Base-by-base conservation (phyloP, 2,329 filamentous ascomycete genomes). In the Zelopaecilomyces penicillatus region DNA sequence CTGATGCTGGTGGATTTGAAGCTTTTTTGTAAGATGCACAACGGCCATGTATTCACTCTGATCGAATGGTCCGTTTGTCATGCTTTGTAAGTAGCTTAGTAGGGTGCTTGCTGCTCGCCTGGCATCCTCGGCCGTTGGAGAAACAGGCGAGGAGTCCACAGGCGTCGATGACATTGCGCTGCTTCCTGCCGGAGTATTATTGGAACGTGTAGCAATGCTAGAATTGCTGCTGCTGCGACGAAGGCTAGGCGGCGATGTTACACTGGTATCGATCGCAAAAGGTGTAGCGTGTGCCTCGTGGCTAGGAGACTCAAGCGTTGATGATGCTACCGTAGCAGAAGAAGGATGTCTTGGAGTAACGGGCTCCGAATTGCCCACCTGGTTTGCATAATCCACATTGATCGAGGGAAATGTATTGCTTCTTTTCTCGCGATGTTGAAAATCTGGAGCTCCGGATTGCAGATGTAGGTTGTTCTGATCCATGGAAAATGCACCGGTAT, bases 361-460 rank as follows among this genome's bases (percentile, higher is more conserved):
- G 1, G 71, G 67, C 31, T 76, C 71, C 5, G 61, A 58, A 4
- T 53, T 52, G 6, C 51, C 47, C 11, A 52, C 28, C 33, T 74
- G 72, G 52, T 71, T 73, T 52, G 74, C 64, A 46, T 72, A 77
- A 46, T 77, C 82, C 37, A 84, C 70, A 44, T 80, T 80, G 36
- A 87, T 68, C 37, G 83, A 80, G 1, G 89, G 87, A 51, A 95
- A 89, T 0, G 88, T 95, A 63, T 94, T 88, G 61, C 87, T 93
- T 57, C 88, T 76, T 47, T 65, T 65, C 44, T 61, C 61, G n/a
- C 86, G 87, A 45, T 87, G 76, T 55, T 85, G 83, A 52, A 83
- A 80, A 55, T 78, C 79, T 43, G 70, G 67, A 45, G 57, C 59
- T 6, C 48, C 26, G 46, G 54, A 30, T 59, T 67, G 5, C 58